A percentile compares a stretch with the other conserved stretches of the same genome.
Conservation (phyloP, 371 early-diverging fungal species). For the Lichtheimia ramosa region DNA sequence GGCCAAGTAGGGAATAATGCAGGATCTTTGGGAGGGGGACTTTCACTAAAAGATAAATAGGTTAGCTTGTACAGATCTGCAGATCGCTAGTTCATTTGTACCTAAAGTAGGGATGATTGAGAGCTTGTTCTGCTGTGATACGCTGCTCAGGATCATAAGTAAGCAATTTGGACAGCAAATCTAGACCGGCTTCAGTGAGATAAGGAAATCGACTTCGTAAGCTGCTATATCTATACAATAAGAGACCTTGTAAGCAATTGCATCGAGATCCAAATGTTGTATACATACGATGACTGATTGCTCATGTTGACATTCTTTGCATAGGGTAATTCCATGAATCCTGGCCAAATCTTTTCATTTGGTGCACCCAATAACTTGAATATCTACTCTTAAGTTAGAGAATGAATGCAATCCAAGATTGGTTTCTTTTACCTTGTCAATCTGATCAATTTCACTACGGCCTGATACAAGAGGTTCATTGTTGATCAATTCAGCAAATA, state of each 20-base stretch:
- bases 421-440: slow-evolving; percentile 57
- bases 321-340: slow-evolving; percentile 64
- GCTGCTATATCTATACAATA: slow-evolving; percentile 31
- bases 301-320: slow-evolving; percentile 67
- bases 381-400: slow-evolving; percentile 39
- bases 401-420: background rate
- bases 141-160: slow-evolving; percentile 87
- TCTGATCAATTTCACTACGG: slow-evolving; percentile 79
- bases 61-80: background rate
- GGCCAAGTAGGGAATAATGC: slow-evolving; percentile 96
- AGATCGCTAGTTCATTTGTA: slow-evolving; percentile 21
- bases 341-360: slow-evolving; percentile 75
- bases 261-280: background rate
- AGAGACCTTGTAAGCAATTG: too few species aligned
- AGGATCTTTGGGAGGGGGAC: slow-evolving; percentile 90
- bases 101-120: slow-evolving; percentile 86
- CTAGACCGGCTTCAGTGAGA: slow-evolving; percentile 77
- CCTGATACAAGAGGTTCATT: slow-evolving; percentile 77
- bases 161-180: slow-evolving; percentile 79
- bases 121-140: slow-evolving; percentile 83
- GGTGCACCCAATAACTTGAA: slow-evolving; percentile 76
- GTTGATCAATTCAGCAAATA: slow-evolving; percentile 87
- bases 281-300: slow-evolving; percentile 23
- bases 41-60: slow-evolving; percentile 59
- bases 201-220: slow-evolving; percentile 68